These are phyloP conservation scores for Turnera subulata DNA, from an alignment of 345 rosid genomes.

Conservation along the genomic window DNA sequence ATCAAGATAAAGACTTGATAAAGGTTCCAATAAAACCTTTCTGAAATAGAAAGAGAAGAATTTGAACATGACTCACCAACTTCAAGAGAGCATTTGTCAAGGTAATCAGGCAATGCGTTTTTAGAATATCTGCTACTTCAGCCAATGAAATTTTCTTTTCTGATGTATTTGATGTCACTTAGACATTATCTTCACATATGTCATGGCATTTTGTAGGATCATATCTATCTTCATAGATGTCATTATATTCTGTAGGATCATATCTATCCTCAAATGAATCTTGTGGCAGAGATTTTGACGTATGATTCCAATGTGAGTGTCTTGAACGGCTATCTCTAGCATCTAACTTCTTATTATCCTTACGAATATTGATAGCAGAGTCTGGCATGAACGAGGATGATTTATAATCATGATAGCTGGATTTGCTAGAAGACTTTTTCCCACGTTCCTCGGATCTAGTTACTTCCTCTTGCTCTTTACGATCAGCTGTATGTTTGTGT, in stretches of 20 bases:
- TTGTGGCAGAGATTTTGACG: slow-evolving; percentile 20
- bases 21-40: slow-evolving; percentile 14
- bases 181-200: slow-evolving; percentile 24
- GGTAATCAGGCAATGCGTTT: slow-evolving; percentile 2
- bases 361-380: slow-evolving; percentile 20
- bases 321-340: slow-evolving; percentile 23
- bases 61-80: slow-evolving; percentile 23
- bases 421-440: slow-evolving; percentile 36
- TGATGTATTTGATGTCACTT: slow-evolving; percentile 4
- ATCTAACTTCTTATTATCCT: slow-evolving; percentile 18
- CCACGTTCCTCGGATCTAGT: slow-evolving; percentile 27
- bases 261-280: slow-evolving; percentile 73
- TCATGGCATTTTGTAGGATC: slow-evolving; percentile 53
- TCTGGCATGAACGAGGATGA: slow-evolving; percentile 24
- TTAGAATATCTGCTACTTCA: slow-evolving; percentile 16
- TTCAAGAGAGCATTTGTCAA: slow-evolving; percentile 1
- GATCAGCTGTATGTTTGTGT: slow-evolving; percentile 27
- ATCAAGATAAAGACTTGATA: slow-evolving; percentile 1
- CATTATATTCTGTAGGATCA: slow-evolving; percentile 52
- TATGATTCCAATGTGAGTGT: slow-evolving; percentile 19
- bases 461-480: slow-evolving; percentile 32
- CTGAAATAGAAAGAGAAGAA: slow-evolving; percentile 1
- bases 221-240: slow-evolving; percentile 54
- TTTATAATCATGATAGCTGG: slow-evolving; percentile 19
- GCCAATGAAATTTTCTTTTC: slow-evolving; percentile 14